Evolutionary conservation across 768 basidiomycete species (phyloP).

Genomic region (Amanita pseudoporphyria): DNA sequence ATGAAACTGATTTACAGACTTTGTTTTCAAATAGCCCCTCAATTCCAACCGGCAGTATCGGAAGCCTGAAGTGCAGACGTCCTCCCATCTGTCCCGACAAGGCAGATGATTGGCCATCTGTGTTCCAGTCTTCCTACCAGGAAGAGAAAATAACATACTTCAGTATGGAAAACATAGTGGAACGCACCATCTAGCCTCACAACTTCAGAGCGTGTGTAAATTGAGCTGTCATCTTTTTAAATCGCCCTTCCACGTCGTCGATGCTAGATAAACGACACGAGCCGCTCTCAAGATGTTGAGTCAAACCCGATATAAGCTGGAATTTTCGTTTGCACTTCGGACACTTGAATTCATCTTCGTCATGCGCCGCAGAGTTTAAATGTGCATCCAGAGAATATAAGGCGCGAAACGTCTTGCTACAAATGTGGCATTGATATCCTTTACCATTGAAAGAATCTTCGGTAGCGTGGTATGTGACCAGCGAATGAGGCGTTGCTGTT

Average conservation of each 20-base stretch:
- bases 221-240: conserved; percentile 19
- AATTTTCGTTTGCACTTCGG: conserved; percentile 29
- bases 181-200: neutral
- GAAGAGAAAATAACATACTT: neutral
- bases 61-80: neutral
- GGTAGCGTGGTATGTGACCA: conserved; percentile 21
- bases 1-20: too few species aligned
- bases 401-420: conserved; percentile 21
- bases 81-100: neutral
- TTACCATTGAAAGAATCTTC: conserved; percentile 28
- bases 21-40: too few species aligned
- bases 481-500: conserved; percentile 1
- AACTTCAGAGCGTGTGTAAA: conserved; percentile 11
- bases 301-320: conserved; percentile 28
- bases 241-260: conserved; percentile 18
- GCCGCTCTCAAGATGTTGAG: conserved; percentile 35
- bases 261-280: conserved; percentile 25
- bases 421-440: conserved; percentile 32
- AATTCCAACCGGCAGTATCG: neutral
- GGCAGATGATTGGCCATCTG: neutral
- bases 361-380: conserved; percentile 28
- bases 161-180: neutral
- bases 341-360: conserved; percentile 31
- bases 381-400: conserved; percentile 25
- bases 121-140: neutral